phyloP scores from a whole-genome alignment of 73 alveolate species.

The Tetrahymena borealis region DNA sequence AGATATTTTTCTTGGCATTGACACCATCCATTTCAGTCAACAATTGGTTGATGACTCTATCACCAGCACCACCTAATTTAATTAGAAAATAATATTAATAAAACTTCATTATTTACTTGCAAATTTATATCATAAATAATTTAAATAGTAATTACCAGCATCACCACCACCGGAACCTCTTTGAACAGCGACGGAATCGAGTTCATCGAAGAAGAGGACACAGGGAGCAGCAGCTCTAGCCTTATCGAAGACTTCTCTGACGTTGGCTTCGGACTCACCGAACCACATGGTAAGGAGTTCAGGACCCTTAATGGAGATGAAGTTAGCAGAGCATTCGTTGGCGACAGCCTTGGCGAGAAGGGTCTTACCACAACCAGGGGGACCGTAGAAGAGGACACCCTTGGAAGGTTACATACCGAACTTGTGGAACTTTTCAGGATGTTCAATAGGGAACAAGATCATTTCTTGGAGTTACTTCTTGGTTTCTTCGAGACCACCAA shows the following conservation, averaged over 20 bases:
- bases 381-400: conserved; percentile 59
- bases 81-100: not conserved
- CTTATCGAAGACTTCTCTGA: conserved; percentile 79
- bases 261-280: conserved; percentile 78
- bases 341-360: conserved; percentile 69
- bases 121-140: not conserved
- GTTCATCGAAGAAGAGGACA: conserved; percentile 80
- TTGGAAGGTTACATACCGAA: conserved; percentile 68
- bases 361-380: conserved; percentile 61
- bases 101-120: not conserved
- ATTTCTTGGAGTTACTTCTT: conserved; percentile 90
- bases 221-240: conserved; percentile 85
- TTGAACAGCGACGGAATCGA: conserved; percentile 75
- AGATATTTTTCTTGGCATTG: conserved; percentile 92
- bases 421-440: conserved; percentile 80
- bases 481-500: conserved; percentile 97
- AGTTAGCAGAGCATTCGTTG: conserved; percentile 74
- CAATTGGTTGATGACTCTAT: conserved; percentile 89
- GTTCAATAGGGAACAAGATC: conserved; percentile 96
- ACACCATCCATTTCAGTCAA: conserved; percentile 97
- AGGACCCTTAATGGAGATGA: conserved; percentile 73
- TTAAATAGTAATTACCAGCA: conserved; percentile 40
- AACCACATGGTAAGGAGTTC: conserved; percentile 69
- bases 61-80: conserved; percentile 86
- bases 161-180: conserved; percentile 75